These are phyloP conservation scores for Mrakiaceae sp. DNA, from an alignment of 1,284 basidiomycete genomes.

Conservation along the genomic window DNA sequence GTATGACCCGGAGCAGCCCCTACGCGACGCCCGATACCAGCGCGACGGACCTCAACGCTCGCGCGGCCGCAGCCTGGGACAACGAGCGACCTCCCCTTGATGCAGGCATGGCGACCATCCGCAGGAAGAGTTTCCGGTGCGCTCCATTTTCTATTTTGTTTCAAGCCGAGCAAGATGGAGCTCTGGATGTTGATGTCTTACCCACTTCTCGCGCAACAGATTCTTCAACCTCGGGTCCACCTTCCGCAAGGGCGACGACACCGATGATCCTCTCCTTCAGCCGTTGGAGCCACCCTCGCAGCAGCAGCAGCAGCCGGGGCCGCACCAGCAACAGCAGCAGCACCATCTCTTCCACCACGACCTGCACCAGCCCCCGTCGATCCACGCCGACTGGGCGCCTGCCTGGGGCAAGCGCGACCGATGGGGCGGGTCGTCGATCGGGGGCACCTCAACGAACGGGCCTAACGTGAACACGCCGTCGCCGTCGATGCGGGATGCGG, in stretches of 20 bases:
- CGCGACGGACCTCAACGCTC: slow-evolving; percentile 2
- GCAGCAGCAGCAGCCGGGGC: too few species aligned
- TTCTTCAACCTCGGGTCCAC: slow-evolving; percentile 4
- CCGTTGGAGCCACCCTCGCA: too few species aligned
- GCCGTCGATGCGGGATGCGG: too few species aligned
- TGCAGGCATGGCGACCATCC: not conserved
- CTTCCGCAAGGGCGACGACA: not conserved
- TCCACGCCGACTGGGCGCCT: too few species aligned
- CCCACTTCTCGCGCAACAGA: not conserved
- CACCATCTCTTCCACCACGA: too few species aligned
- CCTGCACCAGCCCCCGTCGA: too few species aligned
- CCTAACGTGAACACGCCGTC: too few species aligned
- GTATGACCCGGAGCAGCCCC: not conserved
- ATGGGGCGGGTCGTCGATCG: too few species aligned
- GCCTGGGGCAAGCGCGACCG: too few species aligned
- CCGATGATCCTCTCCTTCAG: too few species aligned
- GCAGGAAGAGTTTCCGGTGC: slow-evolving; percentile 11
- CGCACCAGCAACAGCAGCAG: too few species aligned
- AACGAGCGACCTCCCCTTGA: not conserved
- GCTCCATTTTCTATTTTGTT: not conserved
- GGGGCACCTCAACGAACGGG: too few species aligned
- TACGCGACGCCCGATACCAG: slow-evolving; percentile 6
- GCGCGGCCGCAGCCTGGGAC: slow-evolving; percentile 8
- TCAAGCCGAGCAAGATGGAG: not conserved
- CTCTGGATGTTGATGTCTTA: not conserved